phyloP scores from a whole-genome alignment of 2,329 filamentous ascomycete species.

The Epichloe scottii region DNA sequence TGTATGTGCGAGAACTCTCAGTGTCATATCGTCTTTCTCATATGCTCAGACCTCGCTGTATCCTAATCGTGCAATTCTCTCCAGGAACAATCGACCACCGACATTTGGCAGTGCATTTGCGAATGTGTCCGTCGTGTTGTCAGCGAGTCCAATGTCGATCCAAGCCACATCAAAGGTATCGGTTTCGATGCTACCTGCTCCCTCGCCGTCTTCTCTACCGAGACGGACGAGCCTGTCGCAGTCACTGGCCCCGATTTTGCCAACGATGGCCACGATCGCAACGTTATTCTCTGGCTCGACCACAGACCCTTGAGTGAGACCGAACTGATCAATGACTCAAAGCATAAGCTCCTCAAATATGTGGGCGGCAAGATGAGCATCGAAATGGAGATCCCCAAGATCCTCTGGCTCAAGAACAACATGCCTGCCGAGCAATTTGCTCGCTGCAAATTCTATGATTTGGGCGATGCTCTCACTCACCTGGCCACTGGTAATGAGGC shows the following conservation, averaged over 20 bases:
- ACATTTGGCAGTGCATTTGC: slow-evolving; percentile 96
- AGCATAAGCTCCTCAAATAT: slow-evolving; percentile 87
- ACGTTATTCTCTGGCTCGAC: slow-evolving; percentile 95
- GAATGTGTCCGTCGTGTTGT: slow-evolving; percentile 74
- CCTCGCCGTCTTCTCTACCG: slow-evolving; percentile 75
- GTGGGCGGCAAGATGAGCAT: slow-evolving; percentile 98
- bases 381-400: slow-evolving; percentile 99
- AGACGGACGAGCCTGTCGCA: slow-evolving; percentile 82
- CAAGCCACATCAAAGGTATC: slow-evolving; percentile 68
- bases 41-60: background rate
- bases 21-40: background rate
- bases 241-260: slow-evolving; percentile 76
- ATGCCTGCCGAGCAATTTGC: slow-evolving; percentile 88
- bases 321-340: slow-evolving; percentile 81
- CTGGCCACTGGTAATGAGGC: slow-evolving; percentile 87
- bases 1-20: slow-evolving; percentile 27
- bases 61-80: background rate
- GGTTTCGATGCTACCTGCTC: slow-evolving; percentile 99
- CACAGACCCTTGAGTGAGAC: slow-evolving; percentile 87
- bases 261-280: slow-evolving; percentile 71
- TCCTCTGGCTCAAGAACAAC: slow-evolving; percentile 95
- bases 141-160: slow-evolving; percentile 67
- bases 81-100: slow-evolving; percentile 89
- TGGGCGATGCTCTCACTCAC: slow-evolving; percentile 86
- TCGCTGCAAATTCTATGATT: slow-evolving; percentile 92